These are phyloP conservation scores for Gaeumannomyces sp. DNA, from an alignment of 2,329 filamentous ascomycete species.

Conservation along the genomic window DNA sequence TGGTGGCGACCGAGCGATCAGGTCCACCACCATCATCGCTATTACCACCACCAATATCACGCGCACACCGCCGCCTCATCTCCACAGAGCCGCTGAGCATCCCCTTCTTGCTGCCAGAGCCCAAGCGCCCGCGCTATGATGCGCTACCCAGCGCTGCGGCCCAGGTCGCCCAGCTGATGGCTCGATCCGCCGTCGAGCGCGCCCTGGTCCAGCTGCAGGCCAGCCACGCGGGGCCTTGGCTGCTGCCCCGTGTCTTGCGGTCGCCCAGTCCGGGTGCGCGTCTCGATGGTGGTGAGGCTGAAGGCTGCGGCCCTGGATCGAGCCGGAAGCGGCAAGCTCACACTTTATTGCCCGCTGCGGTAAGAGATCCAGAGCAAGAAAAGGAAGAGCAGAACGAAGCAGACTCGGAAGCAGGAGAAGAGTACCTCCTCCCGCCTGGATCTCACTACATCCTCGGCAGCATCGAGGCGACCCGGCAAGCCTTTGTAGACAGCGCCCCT, in stretches of 20 bases:
- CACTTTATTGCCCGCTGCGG: neutral
- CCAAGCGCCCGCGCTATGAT: slow-evolving; percentile 25
- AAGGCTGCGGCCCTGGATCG: neutral
- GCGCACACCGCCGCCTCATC: slow-evolving; percentile 28
- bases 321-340: neutral
- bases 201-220: slow-evolving; percentile 34
- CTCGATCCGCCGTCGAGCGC: slow-evolving; percentile 35
- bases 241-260: slow-evolving; percentile 32
- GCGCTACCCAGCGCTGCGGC: slow-evolving; percentile 27
- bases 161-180: slow-evolving; percentile 50
- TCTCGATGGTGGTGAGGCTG: slow-evolving; percentile 5
- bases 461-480: slow-evolving; percentile 33
- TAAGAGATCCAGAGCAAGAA: neutral
- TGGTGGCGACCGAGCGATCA: too few relatives aligned
- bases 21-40: neutral
- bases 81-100: slow-evolving; percentile 36
- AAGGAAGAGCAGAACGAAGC: slow-evolving; percentile 12
- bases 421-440: slow-evolving; percentile 32
- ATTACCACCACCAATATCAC: neutral
- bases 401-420: slow-evolving; percentile 8
- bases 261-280: slow-evolving; percentile 13
- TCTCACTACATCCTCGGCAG: slow-evolving; percentile 43
- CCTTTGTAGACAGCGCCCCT: slow-evolving; percentile 35
- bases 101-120: slow-evolving; percentile 49
- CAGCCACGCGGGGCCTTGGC: slow-evolving; percentile 36